Evolutionary conservation across 1,284 basidiomycete genomes (phyloP), one percentile per base, ranked within the genome.

Genomic region (Cronartium quercuum): DNA sequence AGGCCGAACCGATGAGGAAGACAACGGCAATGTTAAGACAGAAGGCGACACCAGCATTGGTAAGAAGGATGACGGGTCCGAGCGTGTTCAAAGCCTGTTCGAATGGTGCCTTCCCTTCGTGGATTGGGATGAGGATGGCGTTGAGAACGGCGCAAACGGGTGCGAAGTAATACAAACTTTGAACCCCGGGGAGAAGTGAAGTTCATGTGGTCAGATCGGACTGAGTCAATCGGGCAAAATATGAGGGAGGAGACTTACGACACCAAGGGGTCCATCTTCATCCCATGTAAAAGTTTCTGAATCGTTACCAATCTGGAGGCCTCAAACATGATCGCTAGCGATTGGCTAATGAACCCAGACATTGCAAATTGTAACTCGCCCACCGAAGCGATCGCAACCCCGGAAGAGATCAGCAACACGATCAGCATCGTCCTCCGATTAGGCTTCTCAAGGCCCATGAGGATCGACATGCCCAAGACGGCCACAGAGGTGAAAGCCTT

Each of bases 1-100:
- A 80, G 21, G 83, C 83, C 65, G 82, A 82, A 41, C 83, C 82
- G 68, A 82, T 82, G 76, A 84, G 80, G 77, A 84, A 83, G 21
- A 84, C 83, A 24, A 81, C 80, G n/a, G 84, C 82, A 55, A 84
- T 80, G 79, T 85, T 85, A 75, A 85, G 81, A 21, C 80, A 79
- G 76, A 85, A 84, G 1, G 84, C 84, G 29, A 83, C 82, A 21
- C 81, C 78, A 0, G 84, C 84, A 79, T 85, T 85, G 63, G 80
- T 77, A 76, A 84, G 67, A 13, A 85, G 80, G 66, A 83, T 79
- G 24, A 83, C 77, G 21, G 81, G 79, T 0, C 84, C 84, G 57
- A 85, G 80, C 24, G 80, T 78, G 58, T 80, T 78, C 64, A 84
- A 78, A 60, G 81, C 80, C 73, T 81, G 78, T 42, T 77, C 44